phyloP scores from a whole-genome alignment of 164 flowering plant genomes.

The Dillenia turbinata region DNA sequence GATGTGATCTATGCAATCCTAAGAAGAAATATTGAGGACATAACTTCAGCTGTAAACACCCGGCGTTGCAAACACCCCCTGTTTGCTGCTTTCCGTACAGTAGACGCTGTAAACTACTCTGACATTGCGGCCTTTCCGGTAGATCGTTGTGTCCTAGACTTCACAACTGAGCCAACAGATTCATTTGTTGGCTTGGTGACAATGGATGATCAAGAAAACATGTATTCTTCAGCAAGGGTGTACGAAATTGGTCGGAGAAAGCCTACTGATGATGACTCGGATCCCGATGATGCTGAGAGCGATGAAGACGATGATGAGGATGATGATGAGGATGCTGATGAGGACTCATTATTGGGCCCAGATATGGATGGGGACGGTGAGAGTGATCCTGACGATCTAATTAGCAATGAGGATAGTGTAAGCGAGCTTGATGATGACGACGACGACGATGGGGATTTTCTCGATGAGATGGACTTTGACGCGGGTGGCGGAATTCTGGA shows the following conservation, averaged over 20 bases:
- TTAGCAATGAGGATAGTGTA: slow-evolving; percentile 31
- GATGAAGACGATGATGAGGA: slow-evolving; percentile 80
- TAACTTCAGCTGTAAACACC: slow-evolving; percentile 65
- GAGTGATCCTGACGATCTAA: slow-evolving; percentile 53
- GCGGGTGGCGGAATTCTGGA: slow-evolving; percentile 46
- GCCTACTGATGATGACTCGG: slow-evolving; percentile 93
- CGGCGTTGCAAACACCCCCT: slow-evolving; percentile 83
- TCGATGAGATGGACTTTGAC: slow-evolving; percentile 43
- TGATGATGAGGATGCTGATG: slow-evolving; percentile 56
- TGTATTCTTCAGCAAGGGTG: slow-evolving; percentile 80
- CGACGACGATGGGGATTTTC: slow-evolving; percentile 32
- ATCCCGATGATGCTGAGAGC: slow-evolving; percentile 91
- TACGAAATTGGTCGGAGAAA: slow-evolving; percentile 84
- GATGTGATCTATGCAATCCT: slow-evolving; percentile 86
- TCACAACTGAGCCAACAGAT: slow-evolving; percentile 85
- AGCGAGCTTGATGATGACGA: slow-evolving; percentile 28
- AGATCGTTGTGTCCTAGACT: slow-evolving; percentile 88
- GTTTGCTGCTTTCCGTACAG: slow-evolving; percentile 78
- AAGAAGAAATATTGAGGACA: slow-evolving; percentile 83
- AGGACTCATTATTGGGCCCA: slow-evolving; percentile 39
- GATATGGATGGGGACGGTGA: slow-evolving; percentile 57
- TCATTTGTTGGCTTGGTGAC: slow-evolving; percentile 85
- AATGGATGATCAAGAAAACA: slow-evolving; percentile 89
- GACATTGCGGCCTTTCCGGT: slow-evolving; percentile 91
- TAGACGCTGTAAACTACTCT: slow-evolving; percentile 85